Conservation (phyloP, 805 yeast genomes). For the Isabelozyma pseudorhagii region DNA sequence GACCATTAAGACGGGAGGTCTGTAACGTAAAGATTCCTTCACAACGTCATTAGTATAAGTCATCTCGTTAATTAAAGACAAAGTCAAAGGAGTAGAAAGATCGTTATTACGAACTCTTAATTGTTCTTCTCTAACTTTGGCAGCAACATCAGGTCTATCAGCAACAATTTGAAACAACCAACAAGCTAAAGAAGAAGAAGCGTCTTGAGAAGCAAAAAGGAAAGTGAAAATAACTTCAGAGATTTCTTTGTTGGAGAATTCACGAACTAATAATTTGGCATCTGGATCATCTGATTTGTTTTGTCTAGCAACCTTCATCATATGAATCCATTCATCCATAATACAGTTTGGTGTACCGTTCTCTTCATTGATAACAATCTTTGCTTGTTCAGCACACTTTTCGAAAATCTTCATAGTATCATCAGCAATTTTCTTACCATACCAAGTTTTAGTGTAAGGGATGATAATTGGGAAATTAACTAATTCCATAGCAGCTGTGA, state of each 20-base stretch:
- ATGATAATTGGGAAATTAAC: conserved; percentile 96
- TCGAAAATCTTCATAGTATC: conserved; percentile 91
- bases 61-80: conserved; percentile 84
- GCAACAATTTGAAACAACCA: conserved; percentile 97
- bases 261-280: conserved; percentile 64
- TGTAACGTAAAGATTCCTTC: conserved; percentile 85
- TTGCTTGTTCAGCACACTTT: conserved; percentile 83
- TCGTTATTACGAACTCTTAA: conserved; percentile 76
- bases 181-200: conserved; percentile 94
- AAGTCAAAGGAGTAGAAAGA: conserved; percentile 54
- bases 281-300: conserved; percentile 49
- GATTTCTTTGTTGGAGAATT: conserved; percentile 85
- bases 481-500: conserved; percentile 94
- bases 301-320: conserved; percentile 73
- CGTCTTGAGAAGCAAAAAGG: conserved; percentile 96
- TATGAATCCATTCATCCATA: conserved; percentile 91
- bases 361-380: conserved; percentile 62
- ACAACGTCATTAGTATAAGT: conserved; percentile 86
- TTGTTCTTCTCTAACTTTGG: conserved; percentile 90
- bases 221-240: conserved; percentile 96
- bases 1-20: conserved; percentile 98
- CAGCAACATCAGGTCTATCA: conserved; percentile 89
- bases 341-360: conserved; percentile 84
- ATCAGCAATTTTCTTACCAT: conserved; percentile 91
- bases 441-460: conserved; percentile 97